Evolutionary conservation across 2,329 filamentous ascomycete genomes (phyloP), one percentile per base, ranked within the genome.

Genomic region (Calonectria henricotiae): DNA sequence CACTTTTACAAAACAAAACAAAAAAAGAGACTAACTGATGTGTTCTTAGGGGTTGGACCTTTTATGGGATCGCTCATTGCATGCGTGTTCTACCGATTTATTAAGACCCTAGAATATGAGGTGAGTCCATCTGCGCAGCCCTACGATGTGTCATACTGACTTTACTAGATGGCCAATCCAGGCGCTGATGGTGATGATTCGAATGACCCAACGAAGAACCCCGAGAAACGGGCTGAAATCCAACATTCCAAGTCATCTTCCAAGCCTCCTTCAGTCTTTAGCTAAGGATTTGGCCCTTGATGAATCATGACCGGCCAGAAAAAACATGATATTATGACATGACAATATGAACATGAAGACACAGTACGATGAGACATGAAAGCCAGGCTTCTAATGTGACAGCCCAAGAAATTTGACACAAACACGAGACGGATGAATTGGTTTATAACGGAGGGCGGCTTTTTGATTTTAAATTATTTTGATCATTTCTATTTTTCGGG

Each of bases 121-220:
- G 79, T 79, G 70, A 70, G 74, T 23, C 13, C 6, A 12, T 30
- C 39, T 32, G 11, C 1, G 6, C 4, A 23, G 11, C 12, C 6
- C 11, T 7, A 17, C 32, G 49, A 2, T 15, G 8, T 17, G 30
- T 46, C 35, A 65, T 49, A 73, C 25, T 39, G n/a, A 27, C 39
- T 5, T 5, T 41, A 39, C 30, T 32, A 84, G 78, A 85, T 85
- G 83, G 85, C 83, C 12, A 86, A 86, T 70, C 84, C 85, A 25
- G 84, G 84, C 13, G 84, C 85, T 25, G 85, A 86, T 71, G 84
- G 84, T 30, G 84, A 85, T 67, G 78, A 80, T 41, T 65, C 75
- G 27, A 85, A 85, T 55, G 84, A 86, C 73, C 83, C 84, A 9
- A 85, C 83, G 17, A 80, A 82, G 75, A 85, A 85, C 71, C 81